Base-by-base conservation (phyloP, 2,329 filamentous ascomycete species). In the Scedosporium dehoogii region DNA sequence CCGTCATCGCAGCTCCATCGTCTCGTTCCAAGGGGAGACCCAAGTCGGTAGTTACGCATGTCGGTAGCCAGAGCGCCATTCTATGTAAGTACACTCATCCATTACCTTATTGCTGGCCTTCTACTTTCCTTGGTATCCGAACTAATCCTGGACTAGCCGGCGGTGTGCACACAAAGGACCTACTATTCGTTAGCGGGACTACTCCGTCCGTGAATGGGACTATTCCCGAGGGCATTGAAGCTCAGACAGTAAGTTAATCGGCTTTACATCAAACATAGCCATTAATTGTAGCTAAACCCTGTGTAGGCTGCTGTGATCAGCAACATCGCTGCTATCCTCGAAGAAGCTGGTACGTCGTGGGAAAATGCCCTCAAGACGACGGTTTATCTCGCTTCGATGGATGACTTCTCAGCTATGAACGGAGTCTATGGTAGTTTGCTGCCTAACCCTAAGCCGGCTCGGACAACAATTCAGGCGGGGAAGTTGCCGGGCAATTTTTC, bases 321-420 rank as follows among this genome's bases (percentile, higher is more conserved):
- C 51, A 67, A 66, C 21, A 66, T 67, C 42, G 61, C 61, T 6
- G 60, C 63, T 25, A 65, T 67, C 55, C 61, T 67, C 2, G 65
- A 66, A 44, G 66, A 67, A 46, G 66, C 66, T 3, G 66, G 66
- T 29, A 67, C 66, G 16, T 65, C 66, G 16, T 67, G 66, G 66
- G 65, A 66, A 38, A 27, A 65, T 42, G 66, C 63, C 3, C 59
- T 66, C 56, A 67, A 67, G 62, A 67, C 66, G 6, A 66, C 63
- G 2, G 66, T 67, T 12, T 67, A 51, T 61, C 62, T 67, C 23
- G 66, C 66, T 44, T 57, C 65, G 62, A 67, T 67, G 66, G 62
- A 65, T 23, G 65, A 69, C 61, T 67, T 65, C 41, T 64, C 67
- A 21, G 63, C 64, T 7, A 64, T 69, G 61, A 68, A 69, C 55